Evolutionary conservation across 192 early-diverging fungal species (phyloP), one percentile per base, ranked within the genome.

Genomic region (Chytriomyces confervae): DNA sequence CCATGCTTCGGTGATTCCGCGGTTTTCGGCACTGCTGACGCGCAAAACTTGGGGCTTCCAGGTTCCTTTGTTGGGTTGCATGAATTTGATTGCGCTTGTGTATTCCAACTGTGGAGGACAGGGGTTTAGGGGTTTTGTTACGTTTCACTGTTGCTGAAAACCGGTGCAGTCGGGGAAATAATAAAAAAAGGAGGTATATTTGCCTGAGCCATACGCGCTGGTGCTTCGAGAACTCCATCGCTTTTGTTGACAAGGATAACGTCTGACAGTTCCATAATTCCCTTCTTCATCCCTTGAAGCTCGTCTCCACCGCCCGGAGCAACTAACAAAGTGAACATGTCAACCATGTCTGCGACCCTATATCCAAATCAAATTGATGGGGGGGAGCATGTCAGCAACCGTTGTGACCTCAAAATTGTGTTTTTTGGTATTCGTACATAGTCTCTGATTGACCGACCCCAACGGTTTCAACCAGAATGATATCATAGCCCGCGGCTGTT

Each of bases 361-460:
- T 49, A 62, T 8, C 11, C 24, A 20, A 61, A 8, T 36, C 36
- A 36, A 29, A 16, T 36, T 61, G 62, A 50, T 29, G 29, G 47
- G 49, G 44, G 46, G 62, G 5, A 74, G 45, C 11, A 20, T 69
- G 47, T 50, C 16, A 47, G 23, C 50, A 53, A 67, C 24, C 23
- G 44, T 10, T 11, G 61, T 27, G 23, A 49, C 71, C 20, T 44
- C 75, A 77, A 18, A 36, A n/a, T 43, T 11, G 66, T 1, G 13
- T 18, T 27, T 27, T 62, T 79, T 57, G 16, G 53, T 1, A 20
- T 57, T 20, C 20, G 11, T 76, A 83, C 84, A 94, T 94, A 6
- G 90, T 93, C 78, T 95, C 94, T 2, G 91, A 92, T 79, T 95
- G 94, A 16, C 94, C 94, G 6, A 95, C 94, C 44, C 94, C 94